Evolutionary conservation across 352 stramenopile species (phyloP).

Genomic region (Globisporangium ultimum): DNA sequence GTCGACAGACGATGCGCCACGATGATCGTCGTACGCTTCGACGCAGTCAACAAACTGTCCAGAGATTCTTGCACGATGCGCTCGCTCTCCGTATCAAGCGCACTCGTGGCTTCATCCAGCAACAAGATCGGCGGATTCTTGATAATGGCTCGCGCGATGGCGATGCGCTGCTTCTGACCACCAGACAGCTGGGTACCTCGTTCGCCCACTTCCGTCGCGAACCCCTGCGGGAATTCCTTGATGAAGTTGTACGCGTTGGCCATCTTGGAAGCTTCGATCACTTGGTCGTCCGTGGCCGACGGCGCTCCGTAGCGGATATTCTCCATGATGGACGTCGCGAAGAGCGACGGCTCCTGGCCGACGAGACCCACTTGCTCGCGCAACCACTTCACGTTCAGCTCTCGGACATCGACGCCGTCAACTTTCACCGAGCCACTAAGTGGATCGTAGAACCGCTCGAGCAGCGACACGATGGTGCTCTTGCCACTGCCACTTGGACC

Average conservation of each 20-base stretch:
- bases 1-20: constrained; percentile 94
- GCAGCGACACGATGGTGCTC: constrained; percentile 39
- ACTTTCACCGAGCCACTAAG: constrained; percentile 31
- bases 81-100: constrained; percentile 71
- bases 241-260: constrained; percentile 90
- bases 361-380: constrained; percentile 85
- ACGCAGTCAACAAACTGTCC: constrained; percentile 35
- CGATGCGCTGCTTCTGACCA: constrained; percentile 92
- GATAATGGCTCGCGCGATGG: constrained; percentile 87
- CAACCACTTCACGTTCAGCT: constrained; percentile 80
- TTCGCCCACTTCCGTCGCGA: constrained; percentile 81
- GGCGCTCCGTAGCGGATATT: constrained; percentile 65
- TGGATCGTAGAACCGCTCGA: constrained; percentile 76
- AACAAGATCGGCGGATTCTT: constrained; percentile 84
- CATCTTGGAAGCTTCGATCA: constrained; percentile 57
- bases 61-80: constrained; percentile 66
- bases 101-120: too few species aligned
- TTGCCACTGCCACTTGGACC: constrained; percentile 46
- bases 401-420: constrained; percentile 43
- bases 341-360: constrained; percentile 66
- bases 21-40: too few species aligned
- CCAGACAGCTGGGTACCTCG: constrained; percentile 76
- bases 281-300: constrained; percentile 60
- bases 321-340: constrained; percentile 37
- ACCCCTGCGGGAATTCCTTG: constrained; percentile 72